Base-by-base conservation (phyloP, 2,329 filamentous ascomycete genomes). In the Cercospora beticola region DNA sequence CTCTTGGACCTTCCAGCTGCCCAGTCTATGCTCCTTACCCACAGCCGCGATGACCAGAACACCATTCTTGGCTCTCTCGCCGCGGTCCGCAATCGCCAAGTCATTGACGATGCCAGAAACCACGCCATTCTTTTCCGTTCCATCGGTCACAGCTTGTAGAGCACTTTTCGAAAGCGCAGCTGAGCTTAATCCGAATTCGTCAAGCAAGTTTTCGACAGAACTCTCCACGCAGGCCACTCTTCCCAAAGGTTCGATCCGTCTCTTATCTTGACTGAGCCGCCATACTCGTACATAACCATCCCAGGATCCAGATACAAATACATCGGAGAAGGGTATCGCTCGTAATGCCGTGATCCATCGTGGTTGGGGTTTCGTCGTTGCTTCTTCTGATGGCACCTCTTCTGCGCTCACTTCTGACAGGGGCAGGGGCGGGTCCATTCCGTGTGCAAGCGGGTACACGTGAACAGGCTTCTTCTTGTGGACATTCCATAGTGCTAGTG, bases 391-490 rank as follows among this genome's bases (percentile, higher is more conserved):
- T 0, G 90, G 89, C 65, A 90, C 77, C 61, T 82, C 78, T 76
- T 93, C 92, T n/a, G 93, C 91, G 0, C 90, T 94, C 33, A 89
- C 87, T 74, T 92, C 85, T 21, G 90, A 85, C 0, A 90, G 86
- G 2, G 85, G 83, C 62, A 94, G 82, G 2, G 90, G 84, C 3
- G 89, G 87, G 68, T 97, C 93, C 62, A 96, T 83, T 33, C 95
- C 95, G 79, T 99, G 95, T 4, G 94, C 93, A 31, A 92, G 84
- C 2, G 90, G 86, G 56, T 95, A 82, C 3, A 92, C 91, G 80
- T 90, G 91, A 9, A 99, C 84, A 0, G 95, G 91, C 81, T 98
- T 98, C 86, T 99, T 99, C 83, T 97, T 97, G 78, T 94, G 87
- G 23, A 93, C 85, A 69, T 89, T 93, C 94, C 94, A 98, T 12